phyloP scores from a whole-genome alignment of 345 rosid species.

The Eucalyptus sideroxylon region DNA sequence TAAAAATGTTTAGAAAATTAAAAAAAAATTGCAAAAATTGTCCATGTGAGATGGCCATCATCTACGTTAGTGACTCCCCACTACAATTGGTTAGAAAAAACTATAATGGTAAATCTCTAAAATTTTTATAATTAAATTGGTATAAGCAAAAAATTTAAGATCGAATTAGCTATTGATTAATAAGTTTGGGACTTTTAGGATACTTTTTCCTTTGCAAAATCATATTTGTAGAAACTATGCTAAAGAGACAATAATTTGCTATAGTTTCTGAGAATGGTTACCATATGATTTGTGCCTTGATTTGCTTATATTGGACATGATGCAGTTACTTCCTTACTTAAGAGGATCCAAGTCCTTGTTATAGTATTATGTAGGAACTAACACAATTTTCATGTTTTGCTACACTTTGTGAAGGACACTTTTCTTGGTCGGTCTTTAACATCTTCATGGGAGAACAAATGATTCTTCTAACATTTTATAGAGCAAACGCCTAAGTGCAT shows the following conservation, averaged over 20 bases:
- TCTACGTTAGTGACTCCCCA: too few relatives aligned
- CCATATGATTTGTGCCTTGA: background rate
- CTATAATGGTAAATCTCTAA: background rate
- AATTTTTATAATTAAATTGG: background rate
- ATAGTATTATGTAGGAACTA: background rate
- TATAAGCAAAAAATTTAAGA: background rate
- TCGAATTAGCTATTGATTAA: too few relatives aligned
- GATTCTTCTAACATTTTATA: background rate
- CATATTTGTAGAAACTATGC: background rate
- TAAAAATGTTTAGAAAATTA: background rate
- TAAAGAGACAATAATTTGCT: background rate
- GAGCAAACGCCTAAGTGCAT: background rate
- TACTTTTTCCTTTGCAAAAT: background rate
- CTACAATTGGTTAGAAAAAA: background rate
- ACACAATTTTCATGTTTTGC: background rate
- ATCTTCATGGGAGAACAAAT: background rate
- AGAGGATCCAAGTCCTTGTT: background rate
- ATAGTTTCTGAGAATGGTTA: background rate
- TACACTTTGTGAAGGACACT: background rate
- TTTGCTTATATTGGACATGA: background rate
- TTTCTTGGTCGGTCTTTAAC: background rate
- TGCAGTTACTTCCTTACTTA: background rate
- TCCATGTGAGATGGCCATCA: background rate
- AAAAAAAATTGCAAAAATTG: background rate
- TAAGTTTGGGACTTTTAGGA: background rate